Percentiles rank a stretch among this genome's conserved stretches.
These are phyloP conservation scores for Rhodamnia rubescens DNA, from an alignment of 345 rosid species.

Conservation along the genomic window DNA sequence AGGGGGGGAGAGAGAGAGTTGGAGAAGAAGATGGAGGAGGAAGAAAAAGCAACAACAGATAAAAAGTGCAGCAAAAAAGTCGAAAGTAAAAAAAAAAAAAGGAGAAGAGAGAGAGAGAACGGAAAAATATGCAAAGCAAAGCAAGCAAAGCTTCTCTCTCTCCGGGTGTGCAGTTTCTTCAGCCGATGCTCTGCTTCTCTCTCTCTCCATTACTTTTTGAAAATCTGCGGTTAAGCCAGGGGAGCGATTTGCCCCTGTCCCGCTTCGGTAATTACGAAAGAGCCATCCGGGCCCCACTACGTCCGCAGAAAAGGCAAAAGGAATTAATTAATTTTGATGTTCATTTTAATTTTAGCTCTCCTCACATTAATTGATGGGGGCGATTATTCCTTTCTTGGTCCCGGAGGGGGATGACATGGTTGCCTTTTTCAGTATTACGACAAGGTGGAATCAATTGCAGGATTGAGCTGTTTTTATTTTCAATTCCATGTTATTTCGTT, in stretches of 20 bases:
- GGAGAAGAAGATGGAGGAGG: constrained; percentile 2
- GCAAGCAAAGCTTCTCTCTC: background rate
- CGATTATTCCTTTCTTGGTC: background rate
- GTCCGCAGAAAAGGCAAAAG: too few species aligned
- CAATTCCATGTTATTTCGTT: too few species aligned
- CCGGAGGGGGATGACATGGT: background rate
- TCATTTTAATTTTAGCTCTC: background rate
- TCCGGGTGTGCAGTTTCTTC: constrained; percentile 6
- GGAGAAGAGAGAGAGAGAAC: constrained; percentile 13
- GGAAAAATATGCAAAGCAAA: constrained; percentile 7
- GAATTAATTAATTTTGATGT: too few species aligned
- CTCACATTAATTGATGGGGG: background rate
- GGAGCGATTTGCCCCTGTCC: background rate
- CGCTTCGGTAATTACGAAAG: background rate
- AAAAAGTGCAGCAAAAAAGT: constrained; percentile 36
- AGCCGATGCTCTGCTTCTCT: background rate
- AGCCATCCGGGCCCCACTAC: background rate
- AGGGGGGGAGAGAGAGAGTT: background rate
- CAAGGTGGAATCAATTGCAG: too few species aligned
- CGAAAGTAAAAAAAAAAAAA: background rate
- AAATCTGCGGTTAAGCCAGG: background rate
- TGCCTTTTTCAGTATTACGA: too few species aligned
- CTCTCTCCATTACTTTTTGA: background rate
- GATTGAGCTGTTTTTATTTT: too few species aligned
- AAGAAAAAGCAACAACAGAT: constrained; percentile 16